A percentile compares a stretch with the other conserved stretches of the same genome.
Evolutionary conservation across 352 stramenopile species (phyloP).

Genomic region (Phytopythium boreale): DNA sequence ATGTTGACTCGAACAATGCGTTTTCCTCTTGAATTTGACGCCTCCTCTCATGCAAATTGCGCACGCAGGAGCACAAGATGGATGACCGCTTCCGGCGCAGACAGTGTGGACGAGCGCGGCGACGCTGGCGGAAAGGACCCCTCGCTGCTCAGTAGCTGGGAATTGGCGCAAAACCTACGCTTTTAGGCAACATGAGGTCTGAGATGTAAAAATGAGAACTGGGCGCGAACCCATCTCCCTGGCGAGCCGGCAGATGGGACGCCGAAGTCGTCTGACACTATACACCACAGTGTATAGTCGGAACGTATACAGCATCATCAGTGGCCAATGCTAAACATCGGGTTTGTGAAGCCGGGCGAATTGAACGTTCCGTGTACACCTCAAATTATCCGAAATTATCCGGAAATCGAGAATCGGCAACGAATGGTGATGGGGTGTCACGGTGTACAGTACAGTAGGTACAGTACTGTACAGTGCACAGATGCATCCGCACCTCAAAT

Average conservation of each 20-base stretch:
- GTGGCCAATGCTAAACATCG: neutral
- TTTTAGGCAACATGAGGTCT: neutral
- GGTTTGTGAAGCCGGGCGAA: neutral
- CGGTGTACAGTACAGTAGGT: no score
- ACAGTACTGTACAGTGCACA: no score
- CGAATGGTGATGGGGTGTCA: neutral
- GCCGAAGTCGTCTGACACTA: neutral
- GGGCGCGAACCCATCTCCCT: neutral
- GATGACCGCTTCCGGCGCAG: neutral
- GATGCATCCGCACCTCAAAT: neutral
- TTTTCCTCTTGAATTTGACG: no score
- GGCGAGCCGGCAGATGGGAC: neutral
- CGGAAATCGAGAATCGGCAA: neutral
- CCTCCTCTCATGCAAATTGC: neutral
- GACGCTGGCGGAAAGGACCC: no score
- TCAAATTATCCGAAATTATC: neutral
- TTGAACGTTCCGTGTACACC: neutral
- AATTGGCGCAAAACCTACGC: no score
- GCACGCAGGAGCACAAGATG: neutral
- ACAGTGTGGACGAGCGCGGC: no score
- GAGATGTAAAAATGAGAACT: neutral
- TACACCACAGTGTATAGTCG: neutral
- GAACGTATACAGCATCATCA: neutral
- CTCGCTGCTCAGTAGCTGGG: no score
- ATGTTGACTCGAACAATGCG: neutral